A percentile compares a stretch with the other conserved stretches of the same genome.
Evolutionary conservation across 495 filamentous ascomycete species (phyloP).

Genomic region (Penicillium silybi): DNA sequence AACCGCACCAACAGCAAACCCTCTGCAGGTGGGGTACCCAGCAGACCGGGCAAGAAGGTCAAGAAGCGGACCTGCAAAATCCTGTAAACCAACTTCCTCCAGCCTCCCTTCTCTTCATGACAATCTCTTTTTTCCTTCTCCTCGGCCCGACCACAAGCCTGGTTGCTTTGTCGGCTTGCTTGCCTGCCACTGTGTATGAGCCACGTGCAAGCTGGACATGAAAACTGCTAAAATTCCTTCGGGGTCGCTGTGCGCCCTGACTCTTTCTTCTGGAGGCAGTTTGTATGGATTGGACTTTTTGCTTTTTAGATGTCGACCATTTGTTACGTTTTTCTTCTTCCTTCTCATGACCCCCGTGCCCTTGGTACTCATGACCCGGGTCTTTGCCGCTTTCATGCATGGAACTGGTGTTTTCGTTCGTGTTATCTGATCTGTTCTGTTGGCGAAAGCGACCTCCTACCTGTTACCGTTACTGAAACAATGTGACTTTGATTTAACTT

Average conservation of each 20-base stretch:
- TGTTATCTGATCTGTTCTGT: conserved; percentile 28
- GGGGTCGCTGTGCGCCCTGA: conserved; percentile 24
- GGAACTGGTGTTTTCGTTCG: conserved; percentile 41
- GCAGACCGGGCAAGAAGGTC: conserved; percentile 34
- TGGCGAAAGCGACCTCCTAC: conserved; percentile 35
- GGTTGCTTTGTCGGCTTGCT: conserved; percentile 38
- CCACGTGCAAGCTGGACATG: conserved; percentile 29
- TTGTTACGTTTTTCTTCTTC: conserved; percentile 17
- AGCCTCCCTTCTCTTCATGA: conserved; percentile 7
- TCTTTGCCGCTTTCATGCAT: conserved; percentile 41
- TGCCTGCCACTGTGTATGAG: conserved; percentile 21
- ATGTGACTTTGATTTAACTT: conserved; percentile 16
- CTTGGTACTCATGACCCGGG: conserved; percentile 35
- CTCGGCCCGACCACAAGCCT: conserved; percentile 34
- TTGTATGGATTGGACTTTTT: conserved; percentile 20
- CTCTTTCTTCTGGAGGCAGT: conserved; percentile 17
- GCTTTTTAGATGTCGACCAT: conserved; percentile 9
- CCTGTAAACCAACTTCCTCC: conserved; percentile 45
- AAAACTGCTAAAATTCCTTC: conserved; percentile 21
- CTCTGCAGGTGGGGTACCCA: conserved; percentile 15
- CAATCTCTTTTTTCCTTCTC: conserved; percentile 18
- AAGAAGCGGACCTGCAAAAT: conserved; percentile 75
- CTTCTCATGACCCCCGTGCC: conserved; percentile 20
- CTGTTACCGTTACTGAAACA: conserved; percentile 22
- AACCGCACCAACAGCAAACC: conserved; percentile 24